Base-by-base conservation (phyloP, 2,329 filamentous ascomycete species). In the Exophiala aquamarina region DNA sequence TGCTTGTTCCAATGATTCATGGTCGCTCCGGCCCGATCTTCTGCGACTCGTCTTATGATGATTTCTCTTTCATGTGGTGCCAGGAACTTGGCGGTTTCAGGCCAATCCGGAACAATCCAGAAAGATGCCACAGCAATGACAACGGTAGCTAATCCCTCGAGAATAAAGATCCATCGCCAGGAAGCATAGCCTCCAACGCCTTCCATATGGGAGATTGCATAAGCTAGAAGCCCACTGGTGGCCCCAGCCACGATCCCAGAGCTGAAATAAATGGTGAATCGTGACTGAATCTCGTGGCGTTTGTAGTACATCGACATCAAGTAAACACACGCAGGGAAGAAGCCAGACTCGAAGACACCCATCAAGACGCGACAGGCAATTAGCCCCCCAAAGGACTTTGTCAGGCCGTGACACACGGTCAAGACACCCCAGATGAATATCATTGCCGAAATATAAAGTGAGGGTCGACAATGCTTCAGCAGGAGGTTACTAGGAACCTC, bases 141-240 rank as follows among this genome's bases (percentile, higher is more conserved):
- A 18, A 63, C 53, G 6, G 63, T 61, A 14, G 62, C 52, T 9
- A 64, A 4, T n/a, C 53, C 56, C 49, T 66, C 63, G 21, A 66
- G 57, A 45, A 67, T 66, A 52, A 68, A 67, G 35, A 67, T 64
- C 63, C 64, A 67, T 36, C 61, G 71, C 41, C 55, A 55, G 14
- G 44, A 49, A 10, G 14, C 19, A 26, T 53, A 48, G 9, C 56
- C 50, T 3, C 20, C 32, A 4, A 45, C 23, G 3, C 75, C 75
- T 41, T 75, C 68, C 70, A 79, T 75, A 60, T 73, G 70, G 59
- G 68, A 69, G 28, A 79, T 76, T 2, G 61, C 74, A 51, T 68
- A 77, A 2, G 77, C 76, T 0, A 79, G 61, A n/a, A 79, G 59
- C 0, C 76, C 76, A 19, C 63, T 64, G 41, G 70, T 59, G 18